Conservation (phyloP, 495 filamentous ascomycete species). For the Hypoxylon crocopeplum region DNA sequence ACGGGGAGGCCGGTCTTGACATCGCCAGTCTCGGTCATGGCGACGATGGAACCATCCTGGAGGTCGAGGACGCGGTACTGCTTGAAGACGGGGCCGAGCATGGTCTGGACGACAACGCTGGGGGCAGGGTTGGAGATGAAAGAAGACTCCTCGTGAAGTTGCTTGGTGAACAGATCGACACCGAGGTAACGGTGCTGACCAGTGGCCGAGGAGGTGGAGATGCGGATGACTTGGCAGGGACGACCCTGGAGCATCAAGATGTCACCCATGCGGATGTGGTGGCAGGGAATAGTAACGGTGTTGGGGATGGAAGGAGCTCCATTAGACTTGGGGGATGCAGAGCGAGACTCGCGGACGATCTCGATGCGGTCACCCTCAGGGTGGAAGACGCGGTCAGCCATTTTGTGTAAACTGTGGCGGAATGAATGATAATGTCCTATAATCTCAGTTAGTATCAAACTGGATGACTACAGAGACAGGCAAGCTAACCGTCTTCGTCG, state of each 20-base stretch:
- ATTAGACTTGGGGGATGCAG: constrained; percentile 36
- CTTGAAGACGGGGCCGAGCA: constrained; percentile 99
- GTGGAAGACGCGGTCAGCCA: constrained; percentile 81
- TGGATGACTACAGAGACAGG: neutral
- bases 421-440: constrained; percentile 90
- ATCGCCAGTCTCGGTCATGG: constrained; percentile 73
- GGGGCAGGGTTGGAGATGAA: constrained; percentile 97
- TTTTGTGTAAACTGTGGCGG: constrained; percentile 84
- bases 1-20: constrained; percentile 96
- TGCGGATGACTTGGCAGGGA: constrained; percentile 99
- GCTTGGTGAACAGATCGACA: constrained; percentile 97
- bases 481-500: constrained; percentile 79
- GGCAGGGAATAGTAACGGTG: constrained; percentile 97
- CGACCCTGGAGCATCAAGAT: constrained; percentile 98
- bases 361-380: constrained; percentile 68
- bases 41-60: constrained; percentile 74
- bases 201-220: constrained; percentile 96
- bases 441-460: constrained; percentile 19
- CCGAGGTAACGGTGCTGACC: constrained; percentile 99
- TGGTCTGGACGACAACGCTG: constrained; percentile 97
- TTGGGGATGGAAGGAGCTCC: constrained; percentile 62
- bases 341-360: constrained; percentile 51
- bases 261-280: constrained; percentile 98
- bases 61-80: constrained; percentile 99
- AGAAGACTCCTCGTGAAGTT: constrained; percentile 97